Evolutionary conservation across 176 grass and related monocot species (phyloP).

Genomic region (Saccharum spontaneum): DNA sequence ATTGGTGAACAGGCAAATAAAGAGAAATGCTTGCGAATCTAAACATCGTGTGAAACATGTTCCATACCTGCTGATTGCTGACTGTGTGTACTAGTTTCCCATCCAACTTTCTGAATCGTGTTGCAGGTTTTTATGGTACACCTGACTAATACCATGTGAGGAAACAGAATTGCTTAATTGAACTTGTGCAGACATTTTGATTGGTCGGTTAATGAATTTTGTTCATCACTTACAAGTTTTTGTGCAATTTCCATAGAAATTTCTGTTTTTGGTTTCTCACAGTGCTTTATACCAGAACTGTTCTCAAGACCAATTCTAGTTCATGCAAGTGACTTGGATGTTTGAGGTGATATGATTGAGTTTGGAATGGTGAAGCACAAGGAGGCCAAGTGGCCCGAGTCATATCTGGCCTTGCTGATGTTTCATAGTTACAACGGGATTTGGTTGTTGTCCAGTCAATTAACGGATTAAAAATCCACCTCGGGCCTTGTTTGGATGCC

Average conservation of each 20-base stretch:
- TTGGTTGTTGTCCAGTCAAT: neutral
- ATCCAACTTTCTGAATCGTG: neutral
- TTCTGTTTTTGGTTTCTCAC: neutral
- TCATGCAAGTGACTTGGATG: neutral
- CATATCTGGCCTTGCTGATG: slow-evolving; percentile 41
- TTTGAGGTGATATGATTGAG: neutral
- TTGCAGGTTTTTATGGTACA: neutral
- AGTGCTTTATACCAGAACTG: neutral
- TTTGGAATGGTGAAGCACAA: slow-evolving; percentile 56
- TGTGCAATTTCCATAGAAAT: neutral
- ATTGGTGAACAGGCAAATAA: slow-evolving; percentile 30
- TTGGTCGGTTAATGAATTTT: neutral
- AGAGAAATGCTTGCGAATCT: slow-evolving; percentile 26
- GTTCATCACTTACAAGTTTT: neutral
- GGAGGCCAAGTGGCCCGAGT: slow-evolving; percentile 45
- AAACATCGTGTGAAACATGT: slow-evolving; percentile 9
- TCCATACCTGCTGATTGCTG: slow-evolving; percentile 19
- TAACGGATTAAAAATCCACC: neutral
- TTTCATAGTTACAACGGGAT: slow-evolving; percentile 11
- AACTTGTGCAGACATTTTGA: neutral
- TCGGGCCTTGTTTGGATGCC: neutral
- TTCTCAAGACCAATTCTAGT: neutral
- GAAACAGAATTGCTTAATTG: neutral
- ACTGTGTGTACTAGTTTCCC: slow-evolving; percentile 26
- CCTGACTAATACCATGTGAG: neutral